Percentiles rank a stretch among this genome's conserved stretches.
Conservation (phyloP, 495 filamentous ascomycete species). For the Entonaema liquescens region DNA sequence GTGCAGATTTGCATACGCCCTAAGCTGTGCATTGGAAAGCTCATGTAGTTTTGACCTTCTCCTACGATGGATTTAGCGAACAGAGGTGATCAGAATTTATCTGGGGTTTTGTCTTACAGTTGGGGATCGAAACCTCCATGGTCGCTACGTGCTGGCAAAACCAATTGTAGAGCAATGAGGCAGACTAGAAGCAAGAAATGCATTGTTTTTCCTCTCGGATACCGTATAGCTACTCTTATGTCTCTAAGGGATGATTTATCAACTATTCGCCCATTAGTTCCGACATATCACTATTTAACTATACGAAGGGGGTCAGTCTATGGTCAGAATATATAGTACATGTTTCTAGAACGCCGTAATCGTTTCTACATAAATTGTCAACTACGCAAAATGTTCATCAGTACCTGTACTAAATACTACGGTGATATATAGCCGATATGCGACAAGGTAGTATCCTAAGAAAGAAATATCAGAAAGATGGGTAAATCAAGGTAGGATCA, state of each 20-base stretch:
- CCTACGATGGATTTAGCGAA: conserved; percentile 7
- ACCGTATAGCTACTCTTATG: not conserved
- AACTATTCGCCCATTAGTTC: not conserved
- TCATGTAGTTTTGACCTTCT: not conserved
- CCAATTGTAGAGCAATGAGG: conserved; percentile 9
- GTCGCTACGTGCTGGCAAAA: not conserved
- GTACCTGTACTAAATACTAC: not conserved
- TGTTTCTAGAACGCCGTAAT: not conserved
- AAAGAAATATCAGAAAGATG: not conserved
- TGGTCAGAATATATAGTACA: not conserved
- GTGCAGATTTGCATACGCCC: not conserved
- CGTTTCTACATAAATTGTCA: not conserved
- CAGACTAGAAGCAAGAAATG: not conserved
- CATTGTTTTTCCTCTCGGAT: not conserved
- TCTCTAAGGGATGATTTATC: not conserved
- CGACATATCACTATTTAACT: not conserved
- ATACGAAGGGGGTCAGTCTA: not conserved
- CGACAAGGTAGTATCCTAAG: conserved; percentile 13
- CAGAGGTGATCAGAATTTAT: not conserved
- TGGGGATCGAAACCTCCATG: not conserved
- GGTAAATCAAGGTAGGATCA: conserved; percentile 6
- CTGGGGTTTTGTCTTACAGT: not conserved
- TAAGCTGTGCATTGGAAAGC: not conserved
- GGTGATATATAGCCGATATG: conserved; percentile 34
- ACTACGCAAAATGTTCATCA: not conserved